These are phyloP conservation scores for Hygrocybe punicea DNA, from an alignment of 768 basidiomycete genomes.

Conservation along the genomic window DNA sequence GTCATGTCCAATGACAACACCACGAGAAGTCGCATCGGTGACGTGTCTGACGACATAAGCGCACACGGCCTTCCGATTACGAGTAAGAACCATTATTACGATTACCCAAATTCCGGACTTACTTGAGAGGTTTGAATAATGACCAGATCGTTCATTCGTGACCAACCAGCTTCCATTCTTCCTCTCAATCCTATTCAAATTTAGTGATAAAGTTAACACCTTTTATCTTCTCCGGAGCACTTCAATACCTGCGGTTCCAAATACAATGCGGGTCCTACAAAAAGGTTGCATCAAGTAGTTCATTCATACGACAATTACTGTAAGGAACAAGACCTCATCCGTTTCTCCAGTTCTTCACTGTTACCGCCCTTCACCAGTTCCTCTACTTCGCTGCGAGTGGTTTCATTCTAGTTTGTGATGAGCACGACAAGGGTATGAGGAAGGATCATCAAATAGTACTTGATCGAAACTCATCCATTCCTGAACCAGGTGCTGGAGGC, in stretches of 20 bases:
- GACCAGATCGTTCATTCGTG: conserved; percentile 88
- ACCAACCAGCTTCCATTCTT: conserved; percentile 84
- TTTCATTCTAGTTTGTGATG: conserved; percentile 41
- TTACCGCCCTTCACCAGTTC: conserved; percentile 43
- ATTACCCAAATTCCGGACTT: conserved; percentile 5
- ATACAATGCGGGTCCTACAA: conserved; percentile 67
- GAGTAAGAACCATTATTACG: not conserved
- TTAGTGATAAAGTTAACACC: conserved; percentile 1
- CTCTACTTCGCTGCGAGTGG: conserved; percentile 49
- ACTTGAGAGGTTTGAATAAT: conserved; percentile 82
- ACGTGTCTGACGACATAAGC: conserved; percentile 62
- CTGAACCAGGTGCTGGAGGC: conserved; percentile 18
- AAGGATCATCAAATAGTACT: conserved; percentile 25
- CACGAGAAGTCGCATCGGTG: conserved; percentile 50
- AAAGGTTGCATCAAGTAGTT: not conserved
- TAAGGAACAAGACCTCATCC: conserved; percentile 48
- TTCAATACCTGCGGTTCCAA: conserved; percentile 76
- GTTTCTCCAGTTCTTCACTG: conserved; percentile 48
- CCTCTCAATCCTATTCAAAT: conserved; percentile 60
- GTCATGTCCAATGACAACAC: conserved; percentile 83
- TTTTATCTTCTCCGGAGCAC: not conserved
- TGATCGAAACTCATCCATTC: conserved; percentile 52
- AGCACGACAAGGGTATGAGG: not conserved
- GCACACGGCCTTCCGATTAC: conserved; percentile 61
- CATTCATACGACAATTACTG: not conserved